Evolutionary conservation across 2,329 filamentous ascomycete species (phyloP), one percentile per base, ranked within the genome.

Genomic region (Aspergillus neotritici): DNA sequence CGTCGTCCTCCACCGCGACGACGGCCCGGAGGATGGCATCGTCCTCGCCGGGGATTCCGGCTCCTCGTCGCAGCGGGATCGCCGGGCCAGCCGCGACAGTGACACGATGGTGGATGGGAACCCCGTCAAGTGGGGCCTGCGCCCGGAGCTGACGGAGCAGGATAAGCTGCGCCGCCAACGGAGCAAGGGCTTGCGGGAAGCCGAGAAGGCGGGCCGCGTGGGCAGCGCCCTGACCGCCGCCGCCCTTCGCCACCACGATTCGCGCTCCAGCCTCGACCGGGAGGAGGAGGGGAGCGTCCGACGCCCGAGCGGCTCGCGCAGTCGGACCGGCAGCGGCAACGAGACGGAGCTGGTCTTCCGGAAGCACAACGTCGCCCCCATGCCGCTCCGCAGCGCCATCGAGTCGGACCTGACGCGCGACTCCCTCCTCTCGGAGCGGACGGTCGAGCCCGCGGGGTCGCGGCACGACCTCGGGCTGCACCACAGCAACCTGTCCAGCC

Each of bases 301-400:
- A 25, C 21, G 21, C 21, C 3, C 9, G 21, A 58, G 56, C 38
- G 57, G 45, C 30, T 52, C 57, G 13, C 52, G 49, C 21, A 58
- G 56, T 40, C 52, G 56, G 21, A 48, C 45, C 46, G 71, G 73
- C 36, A 81, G 66, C 56, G 61, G 77, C 41, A 64, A 77, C 21
- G 78, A 81, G 46, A 79, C 71, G 3, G 77, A 79, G 41, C 69
- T 77, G 31, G 61, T 70, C 13, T 73, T 73, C 52, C 59, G 78
- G 46, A 72, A 65, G 51, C 75, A 80, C 40, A 72, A 81, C 37
- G 78, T 86, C 11, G 84, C 89, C 5, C 87, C 87, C 5, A 88
- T 96, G 84, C 91, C 91, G 3, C 76, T 95, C 49, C 84, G 86
- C 65, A 95, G 90, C 65, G 87, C 88, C 43, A 79, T 94, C 44